Conservation (phyloP, 352 stramenopile genomes). For the Pythium phragmiticola region DNA sequence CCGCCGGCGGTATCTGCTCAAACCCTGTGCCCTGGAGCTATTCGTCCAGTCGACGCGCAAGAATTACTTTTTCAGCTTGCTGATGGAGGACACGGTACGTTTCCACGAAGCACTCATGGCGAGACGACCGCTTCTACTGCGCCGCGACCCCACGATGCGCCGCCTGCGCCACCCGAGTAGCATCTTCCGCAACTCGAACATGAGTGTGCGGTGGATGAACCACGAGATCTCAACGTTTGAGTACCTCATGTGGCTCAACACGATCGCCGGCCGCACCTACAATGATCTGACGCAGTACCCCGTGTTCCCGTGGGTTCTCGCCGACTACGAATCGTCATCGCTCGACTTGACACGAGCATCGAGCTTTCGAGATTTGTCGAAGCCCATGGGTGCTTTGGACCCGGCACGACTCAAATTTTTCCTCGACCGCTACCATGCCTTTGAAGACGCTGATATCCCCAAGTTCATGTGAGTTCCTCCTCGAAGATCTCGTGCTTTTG, state of each 20-base stretch:
- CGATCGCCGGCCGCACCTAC: conserved; percentile 84
- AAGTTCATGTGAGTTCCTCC: conserved; percentile 76
- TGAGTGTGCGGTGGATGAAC: conserved; percentile 71
- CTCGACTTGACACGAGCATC: conserved; percentile 66
- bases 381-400: conserved; percentile 97
- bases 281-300: conserved; percentile 97
- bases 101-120: conserved; percentile 74
- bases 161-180: conserved; percentile 76
- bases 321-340: conserved; percentile 79
- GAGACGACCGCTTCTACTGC: conserved; percentile 55
- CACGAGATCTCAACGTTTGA: conserved; percentile 96
- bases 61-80: conserved; percentile 85
- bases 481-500: background rate
- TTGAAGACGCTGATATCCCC: conserved; percentile 85
- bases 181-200: conserved; percentile 76
- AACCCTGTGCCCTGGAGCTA: conserved; percentile 74
- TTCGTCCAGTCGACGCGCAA: conserved; percentile 84
- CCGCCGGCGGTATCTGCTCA: conserved; percentile 78
- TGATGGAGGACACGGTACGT: conserved; percentile 42
- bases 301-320: conserved; percentile 91
- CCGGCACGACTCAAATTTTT: conserved; percentile 90
- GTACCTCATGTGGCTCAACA: conserved; percentile 93
- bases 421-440: conserved; percentile 92
- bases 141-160: conserved; percentile 68
- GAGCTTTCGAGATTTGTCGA: conserved; percentile 95